These are phyloP conservation scores for Ashbya aceris DNA, from an alignment of 1,139 yeast species.

Conservation along the genomic window DNA sequence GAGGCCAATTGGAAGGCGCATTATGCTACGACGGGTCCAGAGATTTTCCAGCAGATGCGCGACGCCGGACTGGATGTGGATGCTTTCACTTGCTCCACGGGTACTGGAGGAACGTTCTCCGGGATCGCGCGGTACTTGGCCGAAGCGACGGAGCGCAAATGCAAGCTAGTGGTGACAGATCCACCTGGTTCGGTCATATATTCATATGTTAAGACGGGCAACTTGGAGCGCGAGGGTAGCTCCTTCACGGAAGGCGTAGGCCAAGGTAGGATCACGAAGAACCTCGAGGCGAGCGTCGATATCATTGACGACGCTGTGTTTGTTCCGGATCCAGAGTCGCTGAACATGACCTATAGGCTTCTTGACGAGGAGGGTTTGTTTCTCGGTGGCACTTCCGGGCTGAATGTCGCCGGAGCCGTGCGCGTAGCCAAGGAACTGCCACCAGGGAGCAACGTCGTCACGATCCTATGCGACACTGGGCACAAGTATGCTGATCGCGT, in stretches of 20 bases:
- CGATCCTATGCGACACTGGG: slow-evolving; percentile 79
- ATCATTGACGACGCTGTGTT: slow-evolving; percentile 64
- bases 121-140: slow-evolving; percentile 73
- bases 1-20: slow-evolving; percentile 83
- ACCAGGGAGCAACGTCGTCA: slow-evolving; percentile 72
- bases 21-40: slow-evolving; percentile 88
- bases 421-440: slow-evolving; percentile 69
- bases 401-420: slow-evolving; percentile 75
- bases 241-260: slow-evolving; percentile 95
- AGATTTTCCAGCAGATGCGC: slow-evolving; percentile 72
- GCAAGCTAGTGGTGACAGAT: slow-evolving; percentile 67
- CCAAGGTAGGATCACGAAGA: slow-evolving; percentile 84
- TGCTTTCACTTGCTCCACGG: slow-evolving; percentile 83
- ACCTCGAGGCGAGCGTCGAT: slow-evolving; percentile 62
- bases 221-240: slow-evolving; percentile 61
- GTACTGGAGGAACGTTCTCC: slow-evolving; percentile 87
- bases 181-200: slow-evolving; percentile 89
- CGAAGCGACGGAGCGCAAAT: slow-evolving; percentile 47
- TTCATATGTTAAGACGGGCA: slow-evolving; percentile 62
- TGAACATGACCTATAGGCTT: slow-evolving; percentile 71
- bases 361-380: slow-evolving; percentile 85
- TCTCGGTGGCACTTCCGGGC: slow-evolving; percentile 81
- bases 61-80: slow-evolving; percentile 41
- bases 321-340: slow-evolving; percentile 63
- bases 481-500: slow-evolving; percentile 78